A percentile compares a stretch with the other conserved stretches of the same genome.
Evolutionary conservation across 1,284 basidiomycete genomes (phyloP).

Genomic region (Fistulina hepatica): DNA sequence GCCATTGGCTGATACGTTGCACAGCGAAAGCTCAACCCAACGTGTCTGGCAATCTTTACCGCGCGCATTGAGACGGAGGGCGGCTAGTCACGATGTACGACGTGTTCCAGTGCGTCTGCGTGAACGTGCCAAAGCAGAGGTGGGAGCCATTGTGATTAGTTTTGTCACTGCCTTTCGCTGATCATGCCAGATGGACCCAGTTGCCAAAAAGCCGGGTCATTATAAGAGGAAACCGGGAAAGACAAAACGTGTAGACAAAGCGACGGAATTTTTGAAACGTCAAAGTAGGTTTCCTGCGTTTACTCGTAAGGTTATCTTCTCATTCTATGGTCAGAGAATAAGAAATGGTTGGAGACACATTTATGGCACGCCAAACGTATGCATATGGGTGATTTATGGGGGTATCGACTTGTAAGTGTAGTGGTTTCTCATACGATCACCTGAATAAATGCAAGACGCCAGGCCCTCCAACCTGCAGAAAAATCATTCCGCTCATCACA

Average conservation of each 20-base stretch:
- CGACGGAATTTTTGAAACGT: conserved; percentile 47
- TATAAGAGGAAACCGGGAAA: conserved; percentile 50
- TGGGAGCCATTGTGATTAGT: conserved; percentile 24
- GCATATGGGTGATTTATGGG: conserved; percentile 87
- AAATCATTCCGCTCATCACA: conserved; percentile 85
- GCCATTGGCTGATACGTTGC: conserved; percentile 13
- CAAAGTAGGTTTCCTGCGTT: conserved; percentile 43
- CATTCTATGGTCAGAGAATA: conserved; percentile 43
- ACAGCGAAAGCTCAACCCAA: conserved; percentile 52
- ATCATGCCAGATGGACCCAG: conserved; percentile 60
- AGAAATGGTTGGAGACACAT: conserved; percentile 88
- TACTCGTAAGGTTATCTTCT: conserved; percentile 5
- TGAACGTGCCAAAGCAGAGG: conserved; percentile 73
- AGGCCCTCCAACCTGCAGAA: conserved; percentile 75
- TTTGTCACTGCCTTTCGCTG: background rate
- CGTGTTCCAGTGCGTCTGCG: conserved; percentile 77
- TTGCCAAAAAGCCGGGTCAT: conserved; percentile 46
- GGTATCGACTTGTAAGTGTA: conserved; percentile 61
- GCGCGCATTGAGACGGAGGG: conserved; percentile 77
- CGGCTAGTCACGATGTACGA: conserved; percentile 86
- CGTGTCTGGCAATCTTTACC: conserved; percentile 88
- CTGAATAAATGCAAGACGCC: too few relatives aligned
- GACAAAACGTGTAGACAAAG: conserved; percentile 36
- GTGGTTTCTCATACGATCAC: too few relatives aligned
- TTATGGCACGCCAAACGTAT: conserved; percentile 92